These are phyloP conservation scores for Colletotrichum lindemuthianum DNA, from an alignment of 2,329 filamentous ascomycete genomes.

Conservation along the genomic window DNA sequence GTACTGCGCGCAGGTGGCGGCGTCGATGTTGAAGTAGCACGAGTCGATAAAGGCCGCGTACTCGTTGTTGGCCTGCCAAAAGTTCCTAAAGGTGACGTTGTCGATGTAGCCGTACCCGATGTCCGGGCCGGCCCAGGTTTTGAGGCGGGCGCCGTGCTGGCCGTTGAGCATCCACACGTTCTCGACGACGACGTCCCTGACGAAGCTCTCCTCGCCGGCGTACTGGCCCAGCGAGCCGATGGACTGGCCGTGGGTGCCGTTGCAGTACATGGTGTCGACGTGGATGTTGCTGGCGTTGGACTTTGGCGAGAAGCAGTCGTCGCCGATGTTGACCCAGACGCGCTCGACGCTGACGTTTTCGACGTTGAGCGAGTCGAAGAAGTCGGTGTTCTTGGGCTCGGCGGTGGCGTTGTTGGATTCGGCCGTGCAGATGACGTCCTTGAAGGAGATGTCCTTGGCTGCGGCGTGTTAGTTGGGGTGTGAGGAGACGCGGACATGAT, in stretches of 20 bases:
- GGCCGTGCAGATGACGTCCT: slow-evolving; percentile 63
- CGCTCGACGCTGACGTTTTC: slow-evolving; percentile 36
- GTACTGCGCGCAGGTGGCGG: slow-evolving; percentile 68
- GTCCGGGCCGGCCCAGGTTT: slow-evolving; percentile 66
- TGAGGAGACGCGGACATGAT: no score
- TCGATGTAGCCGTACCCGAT: slow-evolving; percentile 68
- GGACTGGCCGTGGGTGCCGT: slow-evolving; percentile 68
- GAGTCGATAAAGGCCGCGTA: slow-evolving; percentile 67
- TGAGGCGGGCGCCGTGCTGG: slow-evolving; percentile 70
- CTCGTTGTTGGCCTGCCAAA: slow-evolving; percentile 67
- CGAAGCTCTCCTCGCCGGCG: slow-evolving; percentile 51
- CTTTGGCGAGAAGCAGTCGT: slow-evolving; percentile 73
- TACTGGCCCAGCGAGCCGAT: slow-evolving; percentile 72
- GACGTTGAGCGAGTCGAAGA: slow-evolving; percentile 38
- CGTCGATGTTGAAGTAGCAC: slow-evolving; percentile 62
- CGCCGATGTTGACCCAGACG: slow-evolving; percentile 65
- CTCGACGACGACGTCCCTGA: slow-evolving; percentile 63
- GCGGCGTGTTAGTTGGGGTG: not conserved
- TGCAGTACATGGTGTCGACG: slow-evolving; percentile 68
- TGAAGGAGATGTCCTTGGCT: slow-evolving; percentile 61
- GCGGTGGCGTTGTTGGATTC: slow-evolving; percentile 68
- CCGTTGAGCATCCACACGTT: slow-evolving; percentile 62
- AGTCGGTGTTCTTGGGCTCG: slow-evolving; percentile 71
- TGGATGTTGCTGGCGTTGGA: slow-evolving; percentile 69
- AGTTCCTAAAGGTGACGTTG: slow-evolving; percentile 70